A percentile compares a stretch with the other conserved stretches of the same genome.
Conservation (phyloP, 2,329 filamentous ascomycete genomes). For the Escovopsis sp. region DNA sequence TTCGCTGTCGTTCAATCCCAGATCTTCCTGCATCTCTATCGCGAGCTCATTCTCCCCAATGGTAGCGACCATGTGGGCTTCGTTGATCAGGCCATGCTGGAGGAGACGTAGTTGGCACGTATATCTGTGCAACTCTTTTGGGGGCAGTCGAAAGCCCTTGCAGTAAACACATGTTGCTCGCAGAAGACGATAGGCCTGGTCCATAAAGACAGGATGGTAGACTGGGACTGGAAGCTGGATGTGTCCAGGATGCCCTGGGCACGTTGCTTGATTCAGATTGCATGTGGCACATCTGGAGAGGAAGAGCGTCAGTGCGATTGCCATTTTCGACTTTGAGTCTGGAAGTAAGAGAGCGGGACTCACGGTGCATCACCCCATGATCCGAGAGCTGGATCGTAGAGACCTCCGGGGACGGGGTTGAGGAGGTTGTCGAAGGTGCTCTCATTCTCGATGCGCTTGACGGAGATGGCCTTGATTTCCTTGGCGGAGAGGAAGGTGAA, state of each 20-base stretch:
- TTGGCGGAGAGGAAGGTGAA: constrained; percentile 71
- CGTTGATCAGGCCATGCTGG: constrained; percentile 65
- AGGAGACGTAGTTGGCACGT: constrained; percentile 74
- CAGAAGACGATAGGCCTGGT: constrained; percentile 73
- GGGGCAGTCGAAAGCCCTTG: constrained; percentile 67
- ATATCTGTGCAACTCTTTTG: constrained; percentile 62
- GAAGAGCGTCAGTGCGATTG: constrained; percentile 1
- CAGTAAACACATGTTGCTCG: constrained; percentile 86
- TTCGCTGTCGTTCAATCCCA: constrained; percentile 36
- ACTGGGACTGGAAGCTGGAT: constrained; percentile 88
- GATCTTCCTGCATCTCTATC: constrained; percentile 15
- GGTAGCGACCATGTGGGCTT: constrained; percentile 45
- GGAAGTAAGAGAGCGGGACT: constrained; percentile 9
- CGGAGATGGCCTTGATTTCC: constrained; percentile 80
- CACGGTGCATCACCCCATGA: constrained; percentile 78
- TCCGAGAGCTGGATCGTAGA: constrained; percentile 85
- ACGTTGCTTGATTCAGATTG: constrained; percentile 64
- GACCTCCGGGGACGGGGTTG: constrained; percentile 76
- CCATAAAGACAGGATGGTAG: constrained; percentile 94
- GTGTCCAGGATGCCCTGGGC: constrained; percentile 87
- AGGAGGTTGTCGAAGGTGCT: constrained; percentile 87
- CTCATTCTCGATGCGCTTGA: constrained; percentile 85
- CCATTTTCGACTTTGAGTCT: background rate
- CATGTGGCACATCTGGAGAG: constrained; percentile 71
- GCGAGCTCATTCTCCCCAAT: constrained; percentile 30